Percentiles rank a stretch among this genome's conserved stretches.
Conservation (phyloP, 2,329 filamentous ascomycete genomes). For the Sporothrix globosa region DNA sequence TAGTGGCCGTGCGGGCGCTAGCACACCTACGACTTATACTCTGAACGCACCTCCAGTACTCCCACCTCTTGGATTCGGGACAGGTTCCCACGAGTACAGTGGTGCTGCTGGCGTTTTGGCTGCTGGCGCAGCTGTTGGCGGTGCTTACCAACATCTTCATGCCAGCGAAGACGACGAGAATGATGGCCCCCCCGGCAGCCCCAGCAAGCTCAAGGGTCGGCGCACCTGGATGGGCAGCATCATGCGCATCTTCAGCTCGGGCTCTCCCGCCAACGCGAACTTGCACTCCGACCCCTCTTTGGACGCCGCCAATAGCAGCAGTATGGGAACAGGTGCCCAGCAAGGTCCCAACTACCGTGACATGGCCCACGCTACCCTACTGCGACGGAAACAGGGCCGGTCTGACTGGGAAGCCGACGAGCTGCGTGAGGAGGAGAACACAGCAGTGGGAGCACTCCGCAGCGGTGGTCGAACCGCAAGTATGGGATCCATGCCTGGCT, state of each 20-base stretch:
- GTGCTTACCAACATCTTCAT: conserved; percentile 14
- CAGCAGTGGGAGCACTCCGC: conserved; percentile 34
- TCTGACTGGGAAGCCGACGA: conserved; percentile 60
- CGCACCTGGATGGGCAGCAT: conserved; percentile 71
- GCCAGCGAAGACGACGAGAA: conserved; percentile 39
- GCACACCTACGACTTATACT: conserved; percentile 4
- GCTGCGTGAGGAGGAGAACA: conserved; percentile 53
- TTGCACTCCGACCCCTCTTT: not conserved
- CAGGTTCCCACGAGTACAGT: conserved; percentile 6
- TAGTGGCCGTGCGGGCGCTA: not conserved
- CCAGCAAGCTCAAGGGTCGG: conserved; percentile 60
- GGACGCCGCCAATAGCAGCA: conserved; percentile 6
- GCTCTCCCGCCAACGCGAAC: not conserved
- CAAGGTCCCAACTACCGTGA: conserved; percentile 39
- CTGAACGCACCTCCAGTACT: conserved; percentile 15
- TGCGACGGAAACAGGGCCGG: conserved; percentile 59
- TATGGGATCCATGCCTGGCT: conserved; percentile 23
- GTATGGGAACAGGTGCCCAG: conserved; percentile 38
- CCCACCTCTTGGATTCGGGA: not conserved
- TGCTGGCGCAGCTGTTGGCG: not conserved
- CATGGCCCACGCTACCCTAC: conserved; percentile 50
- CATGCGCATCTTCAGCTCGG: conserved; percentile 60
- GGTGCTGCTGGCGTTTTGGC: conserved; percentile 26
- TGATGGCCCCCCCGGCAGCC: conserved; percentile 51
- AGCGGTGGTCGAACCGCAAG: conserved; percentile 30